These are phyloP conservation scores for Sherardia arvensis DNA, from an alignment of 257 asterid species.

Conservation along the genomic window DNA sequence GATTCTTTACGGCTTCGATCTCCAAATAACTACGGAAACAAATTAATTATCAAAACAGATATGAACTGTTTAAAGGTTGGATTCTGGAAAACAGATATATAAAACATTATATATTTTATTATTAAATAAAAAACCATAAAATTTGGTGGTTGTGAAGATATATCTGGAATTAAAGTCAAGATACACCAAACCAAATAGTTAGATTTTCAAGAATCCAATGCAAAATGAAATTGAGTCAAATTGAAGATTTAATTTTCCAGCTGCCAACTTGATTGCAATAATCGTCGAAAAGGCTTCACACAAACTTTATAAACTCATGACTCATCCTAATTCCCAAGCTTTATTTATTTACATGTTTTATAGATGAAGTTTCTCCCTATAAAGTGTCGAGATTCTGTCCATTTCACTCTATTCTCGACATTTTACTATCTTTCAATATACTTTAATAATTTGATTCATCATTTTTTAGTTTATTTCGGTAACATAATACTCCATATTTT, in stretches of 20 bases:
- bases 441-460: too few species aligned
- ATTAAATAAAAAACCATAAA: too few species aligned
- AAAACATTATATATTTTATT: too few species aligned
- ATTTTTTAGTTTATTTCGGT: too few species aligned
- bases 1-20: slow-evolving; percentile 12
- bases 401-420: too few species aligned
- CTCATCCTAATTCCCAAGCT: not conserved
- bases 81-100: not conserved
- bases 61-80: not conserved
- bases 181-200: not conserved
- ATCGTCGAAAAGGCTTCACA: not conserved
- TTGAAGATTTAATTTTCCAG: slow-evolving; percentile 12
- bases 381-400: too few species aligned
- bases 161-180: not conserved
- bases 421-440: too few species aligned
- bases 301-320: slow-evolving; percentile 5
- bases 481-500: too few species aligned
- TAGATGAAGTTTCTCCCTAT: too few species aligned
- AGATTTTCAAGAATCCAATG: slow-evolving; percentile 45
- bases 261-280: slow-evolving; percentile 18
- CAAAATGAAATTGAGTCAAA: slow-evolving; percentile 11
- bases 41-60: too few species aligned
- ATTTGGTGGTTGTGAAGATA: not conserved
- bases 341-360: too few species aligned
- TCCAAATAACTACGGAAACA: too few species aligned